Evolutionary conservation across 495 filamentous ascomycete species (phyloP).

Genomic region (Aspergillus affinis): DNA sequence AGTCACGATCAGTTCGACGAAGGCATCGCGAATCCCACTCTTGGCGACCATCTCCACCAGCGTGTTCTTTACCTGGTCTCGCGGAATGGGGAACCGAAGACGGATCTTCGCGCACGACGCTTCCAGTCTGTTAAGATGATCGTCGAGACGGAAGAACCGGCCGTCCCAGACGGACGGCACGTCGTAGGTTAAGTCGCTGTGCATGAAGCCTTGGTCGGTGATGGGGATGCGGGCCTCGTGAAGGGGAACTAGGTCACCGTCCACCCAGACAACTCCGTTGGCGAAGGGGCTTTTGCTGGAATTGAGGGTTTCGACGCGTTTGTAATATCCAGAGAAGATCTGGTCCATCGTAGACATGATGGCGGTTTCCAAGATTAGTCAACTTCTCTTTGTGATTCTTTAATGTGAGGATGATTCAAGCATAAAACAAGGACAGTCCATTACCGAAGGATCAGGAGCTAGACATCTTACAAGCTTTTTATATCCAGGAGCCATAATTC

Average conservation of each 20-base stretch:
- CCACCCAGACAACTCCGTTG: conserved; percentile 36
- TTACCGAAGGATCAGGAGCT: not conserved
- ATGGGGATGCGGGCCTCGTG: conserved; percentile 35
- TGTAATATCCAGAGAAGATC: conserved; percentile 28
- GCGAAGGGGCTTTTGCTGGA: conserved; percentile 29
- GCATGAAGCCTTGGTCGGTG: conserved; percentile 39
- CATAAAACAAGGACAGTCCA: not conserved
- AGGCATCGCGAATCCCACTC: conserved; percentile 38
- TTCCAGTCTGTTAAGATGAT: conserved; percentile 33
- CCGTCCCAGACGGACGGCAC: conserved; percentile 41
- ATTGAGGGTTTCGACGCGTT: conserved; percentile 23
- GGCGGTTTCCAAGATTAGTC: not conserved
- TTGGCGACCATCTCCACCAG: conserved; percentile 35
- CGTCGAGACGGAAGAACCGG: conserved; percentile 36
- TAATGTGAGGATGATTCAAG: no score
- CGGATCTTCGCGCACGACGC: conserved; percentile 34
- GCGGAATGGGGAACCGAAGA: conserved; percentile 29
- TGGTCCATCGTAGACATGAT: conserved; percentile 32
- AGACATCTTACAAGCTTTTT: no score
- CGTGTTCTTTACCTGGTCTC: conserved; percentile 30
- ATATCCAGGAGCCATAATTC: no score
- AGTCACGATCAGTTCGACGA: conserved; percentile 40
- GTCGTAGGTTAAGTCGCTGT: conserved; percentile 41
- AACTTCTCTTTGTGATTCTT: no score
- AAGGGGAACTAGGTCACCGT: conserved; percentile 31